Percentiles rank a stretch among this genome's conserved stretches.
Conservation (phyloP, 2,329 filamentous ascomycete genomes). For the Canariomyces notabilis region DNA sequence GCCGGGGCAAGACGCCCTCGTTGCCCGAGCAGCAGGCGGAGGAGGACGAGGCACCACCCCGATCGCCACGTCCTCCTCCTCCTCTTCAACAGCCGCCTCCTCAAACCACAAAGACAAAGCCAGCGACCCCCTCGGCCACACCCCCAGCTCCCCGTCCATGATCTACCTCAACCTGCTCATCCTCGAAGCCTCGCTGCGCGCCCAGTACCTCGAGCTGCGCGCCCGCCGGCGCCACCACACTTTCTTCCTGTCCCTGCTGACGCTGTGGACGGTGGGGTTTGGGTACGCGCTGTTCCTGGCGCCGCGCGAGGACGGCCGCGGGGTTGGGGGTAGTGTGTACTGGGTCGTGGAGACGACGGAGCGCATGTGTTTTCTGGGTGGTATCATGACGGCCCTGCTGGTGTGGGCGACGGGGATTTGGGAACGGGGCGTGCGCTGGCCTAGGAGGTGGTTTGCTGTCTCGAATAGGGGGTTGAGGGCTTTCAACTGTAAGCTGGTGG, state of each 20-base stretch:
- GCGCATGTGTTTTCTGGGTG: conserved; percentile 87
- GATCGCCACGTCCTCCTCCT: conserved; percentile 36
- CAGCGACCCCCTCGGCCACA: conserved; percentile 68
- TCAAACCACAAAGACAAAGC: conserved; percentile 35
- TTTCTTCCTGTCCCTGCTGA: conserved; percentile 79
- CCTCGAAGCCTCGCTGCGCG: conserved; percentile 86
- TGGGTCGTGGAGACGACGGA: conserved; percentile 90
- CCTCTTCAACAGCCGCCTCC: conserved; percentile 1
- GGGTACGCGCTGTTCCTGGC: conserved; percentile 87
- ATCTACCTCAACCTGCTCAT: conserved; percentile 98
- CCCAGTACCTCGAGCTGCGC: conserved; percentile 87
- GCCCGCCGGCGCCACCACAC: conserved; percentile 86
- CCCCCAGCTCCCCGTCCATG: conserved; percentile 88
- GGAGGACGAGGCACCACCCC: conserved; percentile 39
- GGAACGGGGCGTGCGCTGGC: conserved; percentile 93
- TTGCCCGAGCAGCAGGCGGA: too few relatives aligned
- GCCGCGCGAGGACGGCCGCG: conserved; percentile 90
- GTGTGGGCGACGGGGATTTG: conserved; percentile 96
- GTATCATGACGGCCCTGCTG: conserved; percentile 77
- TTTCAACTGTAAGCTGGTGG: conserved; percentile 95
- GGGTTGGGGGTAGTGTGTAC: conserved; percentile 89
- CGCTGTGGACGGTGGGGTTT: conserved; percentile 77
- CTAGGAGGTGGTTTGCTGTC: conserved; percentile 80
- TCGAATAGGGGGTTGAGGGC: conserved; percentile 84
- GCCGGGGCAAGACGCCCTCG: conserved; percentile 51